Evolutionary conservation across 1,284 basidiomycete species (phyloP), one percentile per base, ranked within the genome.

Genomic region (Cryptococcus sp.): DNA sequence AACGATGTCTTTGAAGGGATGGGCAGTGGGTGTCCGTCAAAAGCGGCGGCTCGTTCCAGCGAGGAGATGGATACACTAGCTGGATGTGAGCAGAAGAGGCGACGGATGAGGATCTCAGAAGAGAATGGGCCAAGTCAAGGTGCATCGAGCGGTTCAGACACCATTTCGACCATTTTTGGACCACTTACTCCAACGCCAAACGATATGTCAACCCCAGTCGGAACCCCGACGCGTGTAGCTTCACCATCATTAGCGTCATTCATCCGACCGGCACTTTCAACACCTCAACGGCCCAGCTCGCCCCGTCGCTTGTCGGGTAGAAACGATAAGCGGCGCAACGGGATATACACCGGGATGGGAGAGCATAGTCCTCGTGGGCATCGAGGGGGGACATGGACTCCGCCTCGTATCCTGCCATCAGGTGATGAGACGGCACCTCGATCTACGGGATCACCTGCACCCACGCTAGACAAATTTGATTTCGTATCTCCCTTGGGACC

Each of bases 401-500:
- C 75, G 0, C 73, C 73, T 1, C 62, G 72, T 2, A 70, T 72
- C 15, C 52, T 75, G 17, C 71, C 75, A 2, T 73, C 68, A 0
- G 74, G 73, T 1, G 74, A 75, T 50, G 75, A 77, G 44, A 74
- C 70, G 0, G 74, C 72, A 11, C 67, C 67, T 54, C 26, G 54
- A 49, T 11, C 61, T 40, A 34, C 61, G 50, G 34, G 65, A 38
- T 55, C 68, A 17, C 61, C 66, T 6, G 68, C 55, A 17, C 69
- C 72, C 0, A 63, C 66, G 0, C 44, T 68, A 7, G 62, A 61
- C 25, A 67, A 55, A 19, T 77, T 77, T 43, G 75, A 76, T 49
- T 77, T 77, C 55, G 69, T 73, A 44, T 71, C 68, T 20, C 75
- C 75, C 0, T 55, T 76, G 0, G 69, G 71, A 19, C 68, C 69